Evolutionary conservation across 2,329 filamentous ascomycete species (phyloP), one percentile per base, ranked within the genome.

Genomic region (Lecanoromycetidae sp.): DNA sequence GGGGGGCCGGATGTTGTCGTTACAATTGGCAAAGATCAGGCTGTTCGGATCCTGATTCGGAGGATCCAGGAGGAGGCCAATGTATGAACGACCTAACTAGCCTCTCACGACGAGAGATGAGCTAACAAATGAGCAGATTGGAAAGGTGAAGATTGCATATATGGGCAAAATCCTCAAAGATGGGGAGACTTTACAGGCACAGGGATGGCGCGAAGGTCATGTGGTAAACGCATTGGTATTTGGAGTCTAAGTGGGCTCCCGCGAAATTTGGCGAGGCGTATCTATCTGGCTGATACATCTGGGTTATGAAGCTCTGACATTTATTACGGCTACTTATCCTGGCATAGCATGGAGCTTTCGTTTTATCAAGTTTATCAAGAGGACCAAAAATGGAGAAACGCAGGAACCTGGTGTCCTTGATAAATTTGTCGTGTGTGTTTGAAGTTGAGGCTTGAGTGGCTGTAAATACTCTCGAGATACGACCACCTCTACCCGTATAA

Each of bases 121-220:
- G 15, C 42, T 44, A 26, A 44, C 23, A 17, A 23, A n/a, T 10
- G 15, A 6, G 9, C 20, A 47, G 38, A 19, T 29, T 36, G 77
- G 76, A 52, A 75, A 71, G 39, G 69, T 94, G 42, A 77, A 78
- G 45, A 75, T 94, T 50, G 80, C 79, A 17, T 93, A 94, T 61
- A 74, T 91, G 63, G 88, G 88, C 55, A 86, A 80, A 60, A 76
- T 88, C 42, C 72, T 94, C 37, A 79, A 80, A 54, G 84, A 90
- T 54, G 71, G 72, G 45, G 61, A 75, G 17, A 72, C 80, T 1
- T 63, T 94, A 15, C 63, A 70, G 36, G 72, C 74, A 3, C 82
- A 91, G 56, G 83, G 82, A 40, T 94, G 85, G 84, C 76, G 79
- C 56, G 71, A 75, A 51, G 83, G 79, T 29, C 75, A 91, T 59